Evolutionary conservation across 345 rosid species (phyloP).

Genomic region (Excoecaria cochinchinensis): DNA sequence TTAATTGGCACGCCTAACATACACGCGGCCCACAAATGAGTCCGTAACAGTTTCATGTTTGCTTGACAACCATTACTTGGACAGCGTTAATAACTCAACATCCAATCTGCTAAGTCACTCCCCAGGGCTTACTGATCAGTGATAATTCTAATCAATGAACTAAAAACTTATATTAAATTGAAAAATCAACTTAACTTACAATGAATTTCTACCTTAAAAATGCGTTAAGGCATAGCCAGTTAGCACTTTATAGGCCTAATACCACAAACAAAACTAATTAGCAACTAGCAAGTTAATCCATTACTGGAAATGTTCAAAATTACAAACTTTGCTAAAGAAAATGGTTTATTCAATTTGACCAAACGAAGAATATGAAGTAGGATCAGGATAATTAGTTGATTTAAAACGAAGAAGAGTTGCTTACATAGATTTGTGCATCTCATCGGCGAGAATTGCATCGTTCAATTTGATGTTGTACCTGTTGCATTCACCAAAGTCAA

Average conservation of each 20-base stretch:
- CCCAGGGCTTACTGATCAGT: too few species aligned
- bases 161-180: too few species aligned
- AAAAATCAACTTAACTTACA: too few species aligned
- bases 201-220: too few species aligned
- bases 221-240: too few species aligned
- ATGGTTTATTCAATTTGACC: neutral
- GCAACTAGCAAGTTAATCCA: neutral
- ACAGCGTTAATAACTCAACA: too few species aligned
- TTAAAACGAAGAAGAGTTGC: constrained; percentile 14
- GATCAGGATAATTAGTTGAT: neutral
- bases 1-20: too few species aligned
- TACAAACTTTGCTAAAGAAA: neutral
- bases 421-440: constrained; percentile 89
- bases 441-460: constrained; percentile 93
- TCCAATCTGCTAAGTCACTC: too few species aligned
- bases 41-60: too few species aligned
- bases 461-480: constrained; percentile 80
- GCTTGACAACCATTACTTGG: too few species aligned
- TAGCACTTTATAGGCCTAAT: neutral
- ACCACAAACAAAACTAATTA: neutral
- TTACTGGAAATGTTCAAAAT: neutral
- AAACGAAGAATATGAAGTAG: neutral
- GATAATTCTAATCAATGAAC: too few species aligned
- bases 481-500: constrained; percentile 7
- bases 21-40: too few species aligned